Evolutionary conservation across 2,329 filamentous ascomycete species (phyloP).

Genomic region (Botrytis tulipae): DNA sequence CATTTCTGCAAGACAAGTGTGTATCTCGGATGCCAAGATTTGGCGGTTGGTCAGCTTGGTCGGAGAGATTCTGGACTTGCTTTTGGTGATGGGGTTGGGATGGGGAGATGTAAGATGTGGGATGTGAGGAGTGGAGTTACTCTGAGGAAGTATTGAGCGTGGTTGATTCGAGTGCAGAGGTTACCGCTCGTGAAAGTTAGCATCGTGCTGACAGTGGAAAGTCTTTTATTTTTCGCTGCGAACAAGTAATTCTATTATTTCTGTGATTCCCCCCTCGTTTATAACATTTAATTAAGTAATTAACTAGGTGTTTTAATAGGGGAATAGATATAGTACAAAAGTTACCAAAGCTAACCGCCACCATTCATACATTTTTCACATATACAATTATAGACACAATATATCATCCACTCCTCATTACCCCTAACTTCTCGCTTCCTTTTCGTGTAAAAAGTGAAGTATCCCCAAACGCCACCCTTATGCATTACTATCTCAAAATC

Average conservation of each 20-base stretch:
- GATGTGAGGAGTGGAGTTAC: background rate
- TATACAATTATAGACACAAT: background rate
- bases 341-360: background rate
- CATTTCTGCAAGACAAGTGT: no score
- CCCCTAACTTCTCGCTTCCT: background rate
- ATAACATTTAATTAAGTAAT: background rate
- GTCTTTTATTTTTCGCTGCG: background rate
- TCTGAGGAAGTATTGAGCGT: background rate
- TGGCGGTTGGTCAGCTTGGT: background rate
- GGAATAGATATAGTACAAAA: background rate
- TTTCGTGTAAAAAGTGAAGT: background rate
- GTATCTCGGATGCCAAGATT: background rate
- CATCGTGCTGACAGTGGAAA: background rate
- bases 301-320: background rate
- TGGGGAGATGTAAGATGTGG: background rate
- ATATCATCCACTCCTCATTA: background rate
- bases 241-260: background rate
- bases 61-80: background rate
- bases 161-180: background rate
- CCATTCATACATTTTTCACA: background rate
- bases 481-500: background rate
- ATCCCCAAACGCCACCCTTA: conserved; percentile 5
- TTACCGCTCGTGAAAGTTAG: background rate
- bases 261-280: background rate
- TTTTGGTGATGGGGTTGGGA: background rate